Conservation (phyloP, 176 grass and related monocot genomes). For the Avena insularis region DNA sequence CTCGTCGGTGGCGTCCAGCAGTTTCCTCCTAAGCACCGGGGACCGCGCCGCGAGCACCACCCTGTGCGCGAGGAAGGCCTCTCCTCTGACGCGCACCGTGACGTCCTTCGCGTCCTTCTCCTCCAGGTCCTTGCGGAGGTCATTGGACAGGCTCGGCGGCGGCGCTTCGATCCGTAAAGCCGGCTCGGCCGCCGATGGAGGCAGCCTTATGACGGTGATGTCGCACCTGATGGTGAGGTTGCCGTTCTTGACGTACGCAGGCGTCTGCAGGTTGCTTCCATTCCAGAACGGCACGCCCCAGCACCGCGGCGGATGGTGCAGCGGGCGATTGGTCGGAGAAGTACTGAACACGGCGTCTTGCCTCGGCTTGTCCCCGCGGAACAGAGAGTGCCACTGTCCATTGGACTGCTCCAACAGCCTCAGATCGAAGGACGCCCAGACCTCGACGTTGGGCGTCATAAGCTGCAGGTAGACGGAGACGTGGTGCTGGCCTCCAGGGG, state of each 20-base stretch:
- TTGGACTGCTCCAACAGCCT: background rate
- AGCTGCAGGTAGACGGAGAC: conserved; percentile 24
- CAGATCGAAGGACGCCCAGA: background rate
- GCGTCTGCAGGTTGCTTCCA: conserved; percentile 15
- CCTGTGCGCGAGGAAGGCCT: conserved; percentile 37
- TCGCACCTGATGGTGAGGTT: conserved; percentile 14
- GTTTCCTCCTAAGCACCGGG: conserved; percentile 37
- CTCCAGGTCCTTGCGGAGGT: conserved; percentile 1
- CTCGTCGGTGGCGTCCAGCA: conserved; percentile 22
- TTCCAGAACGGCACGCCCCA: conserved; percentile 3
- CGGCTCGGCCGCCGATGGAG: background rate
- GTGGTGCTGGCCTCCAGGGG: background rate
- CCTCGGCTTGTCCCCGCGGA: background rate
- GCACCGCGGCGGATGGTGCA: background rate
- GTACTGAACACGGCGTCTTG: background rate
- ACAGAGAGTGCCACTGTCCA: background rate
- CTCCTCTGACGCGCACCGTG: conserved; percentile 29
- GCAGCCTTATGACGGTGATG: background rate
- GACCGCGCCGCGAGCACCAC: conserved; percentile 44
- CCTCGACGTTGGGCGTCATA: background rate
- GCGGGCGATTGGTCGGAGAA: background rate
- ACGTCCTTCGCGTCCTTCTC: conserved; percentile 10
- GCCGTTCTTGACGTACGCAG: background rate
- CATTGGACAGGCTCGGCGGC: background rate
- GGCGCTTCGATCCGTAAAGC: background rate